A percentile compares a stretch with the other conserved stretches of the same genome.
Conservation (phyloP, 2,329 filamentous ascomycete genomes). For the Fusarium sublunatum region DNA sequence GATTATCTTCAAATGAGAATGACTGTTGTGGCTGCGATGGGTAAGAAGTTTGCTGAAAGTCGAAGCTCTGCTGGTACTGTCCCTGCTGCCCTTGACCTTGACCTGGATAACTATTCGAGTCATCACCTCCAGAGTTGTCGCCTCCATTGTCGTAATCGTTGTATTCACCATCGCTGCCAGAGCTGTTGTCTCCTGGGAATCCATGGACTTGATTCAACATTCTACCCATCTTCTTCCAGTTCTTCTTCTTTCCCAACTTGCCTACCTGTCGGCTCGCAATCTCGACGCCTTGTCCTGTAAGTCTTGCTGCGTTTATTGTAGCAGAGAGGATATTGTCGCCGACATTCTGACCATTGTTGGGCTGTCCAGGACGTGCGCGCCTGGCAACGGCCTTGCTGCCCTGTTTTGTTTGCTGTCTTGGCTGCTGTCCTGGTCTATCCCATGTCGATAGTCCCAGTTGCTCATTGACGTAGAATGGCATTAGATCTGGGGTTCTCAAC, state of each 20-base stretch:
- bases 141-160: slow-evolving; percentile 10
- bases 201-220: slow-evolving; percentile 24
- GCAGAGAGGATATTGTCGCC: slow-evolving; percentile 28
- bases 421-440: slow-evolving; percentile 47
- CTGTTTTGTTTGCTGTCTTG: slow-evolving; percentile 21
- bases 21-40: slow-evolving; percentile 14
- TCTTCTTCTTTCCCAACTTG: slow-evolving; percentile 45
- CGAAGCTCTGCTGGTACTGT: slow-evolving; percentile 25
- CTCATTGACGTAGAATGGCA: slow-evolving; percentile 46
- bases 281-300: slow-evolving; percentile 36
- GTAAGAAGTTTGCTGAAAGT: slow-evolving; percentile 21
- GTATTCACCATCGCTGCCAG: slow-evolving; percentile 22
- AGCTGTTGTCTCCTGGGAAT: neutral
- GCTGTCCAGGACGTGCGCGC: slow-evolving; percentile 20
- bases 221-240: slow-evolving; percentile 39
- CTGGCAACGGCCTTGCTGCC: slow-evolving; percentile 7
- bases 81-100: slow-evolving; percentile 28
- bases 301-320: slow-evolving; percentile 37
- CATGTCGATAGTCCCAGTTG: slow-evolving; percentile 41
- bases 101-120: slow-evolving; percentile 9
- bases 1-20: neutral
- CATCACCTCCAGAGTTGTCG: neutral
- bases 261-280: slow-evolving; percentile 40
- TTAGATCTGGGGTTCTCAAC: slow-evolving; percentile 43
- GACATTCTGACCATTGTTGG: neutral